A percentile compares a stretch with the other conserved stretches of the same genome.
Conservation (phyloP, 352 stramenopile species). For the Phytophthora litchii region DNA sequence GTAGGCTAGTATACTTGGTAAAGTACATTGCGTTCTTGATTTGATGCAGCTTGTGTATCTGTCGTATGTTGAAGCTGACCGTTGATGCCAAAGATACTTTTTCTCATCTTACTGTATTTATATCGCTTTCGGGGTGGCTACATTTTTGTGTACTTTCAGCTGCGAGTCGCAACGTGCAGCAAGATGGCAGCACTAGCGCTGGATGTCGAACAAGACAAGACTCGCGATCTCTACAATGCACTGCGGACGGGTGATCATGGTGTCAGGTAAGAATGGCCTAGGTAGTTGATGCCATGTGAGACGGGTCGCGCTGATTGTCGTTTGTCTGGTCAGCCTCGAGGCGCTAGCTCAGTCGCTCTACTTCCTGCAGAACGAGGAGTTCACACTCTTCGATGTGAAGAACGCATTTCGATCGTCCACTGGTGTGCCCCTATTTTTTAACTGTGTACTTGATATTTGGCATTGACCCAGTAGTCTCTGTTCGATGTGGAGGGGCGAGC, state of each 20-base stretch:
- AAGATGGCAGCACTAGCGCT: slow-evolving; percentile 21
- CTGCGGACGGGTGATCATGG: slow-evolving; percentile 57
- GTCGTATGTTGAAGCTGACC: slow-evolving; percentile 8
- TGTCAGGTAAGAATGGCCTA: slow-evolving; percentile 37
- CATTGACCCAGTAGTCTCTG: not conserved
- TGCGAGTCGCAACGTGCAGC: not conserved
- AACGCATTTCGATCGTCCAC: slow-evolving; percentile 66
- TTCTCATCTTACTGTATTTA: slow-evolving; percentile 28
- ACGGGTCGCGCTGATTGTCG: slow-evolving; percentile 4
- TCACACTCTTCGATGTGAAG: slow-evolving; percentile 72
- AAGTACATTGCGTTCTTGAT: no score
- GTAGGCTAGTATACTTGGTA: no score
- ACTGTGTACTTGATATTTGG: not conserved
- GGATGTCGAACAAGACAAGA: slow-evolving; percentile 41
- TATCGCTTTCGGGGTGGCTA: slow-evolving; percentile 22
- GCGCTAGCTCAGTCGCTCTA: slow-evolving; percentile 52
- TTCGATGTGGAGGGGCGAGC: slow-evolving; percentile 32
- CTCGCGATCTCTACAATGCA: slow-evolving; percentile 56
- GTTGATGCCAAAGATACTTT: slow-evolving; percentile 20
- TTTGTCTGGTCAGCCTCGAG: slow-evolving; percentile 40
- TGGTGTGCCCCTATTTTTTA: slow-evolving; percentile 18
- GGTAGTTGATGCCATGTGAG: slow-evolving; percentile 11
- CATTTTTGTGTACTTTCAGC: not conserved
- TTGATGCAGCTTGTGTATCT: no score
- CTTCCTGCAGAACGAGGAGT: slow-evolving; percentile 65